phyloP scores from a whole-genome alignment of 768 basidiomycete genomes.

The Boletus sensibilis region DNA sequence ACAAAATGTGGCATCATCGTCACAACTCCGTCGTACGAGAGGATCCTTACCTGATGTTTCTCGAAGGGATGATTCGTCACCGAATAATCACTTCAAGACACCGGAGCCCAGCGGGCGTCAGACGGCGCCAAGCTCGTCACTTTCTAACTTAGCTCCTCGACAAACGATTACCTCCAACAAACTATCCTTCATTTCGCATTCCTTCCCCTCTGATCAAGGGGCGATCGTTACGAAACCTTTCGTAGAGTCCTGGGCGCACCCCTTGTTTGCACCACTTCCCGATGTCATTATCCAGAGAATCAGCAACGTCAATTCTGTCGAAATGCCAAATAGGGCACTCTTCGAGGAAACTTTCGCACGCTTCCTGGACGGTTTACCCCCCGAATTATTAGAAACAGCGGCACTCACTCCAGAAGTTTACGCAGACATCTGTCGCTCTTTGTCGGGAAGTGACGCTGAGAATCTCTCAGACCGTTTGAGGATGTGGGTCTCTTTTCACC shows the following conservation, averaged over 20 bases:
- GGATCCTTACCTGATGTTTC: conserved; percentile 26
- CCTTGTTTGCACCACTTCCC: conserved; percentile 60
- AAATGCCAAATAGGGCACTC: conserved; percentile 56
- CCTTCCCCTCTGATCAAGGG: conserved; percentile 38
- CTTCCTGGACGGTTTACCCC: conserved; percentile 51
- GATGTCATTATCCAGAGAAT: conserved; percentile 55
- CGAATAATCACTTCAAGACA: conserved; percentile 15
- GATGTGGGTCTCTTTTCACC: conserved; percentile 59
- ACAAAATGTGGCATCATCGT: conserved; percentile 44
- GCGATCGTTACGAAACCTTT: conserved; percentile 40
- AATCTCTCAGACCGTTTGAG: conserved; percentile 42
- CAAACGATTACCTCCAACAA: conserved; percentile 24
- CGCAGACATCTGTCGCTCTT: conserved; percentile 46
- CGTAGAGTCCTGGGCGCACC: conserved; percentile 59
- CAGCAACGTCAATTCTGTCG: conserved; percentile 47
- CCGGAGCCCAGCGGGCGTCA: conserved; percentile 27
- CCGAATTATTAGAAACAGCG: conserved; percentile 59
- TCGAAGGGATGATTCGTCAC: conserved; percentile 18
- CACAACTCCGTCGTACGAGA: conserved; percentile 24
- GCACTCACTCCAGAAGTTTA: conserved; percentile 56
- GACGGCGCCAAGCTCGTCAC: conserved; percentile 18
- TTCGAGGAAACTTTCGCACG: conserved; percentile 51
- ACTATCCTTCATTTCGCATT: conserved; percentile 47
- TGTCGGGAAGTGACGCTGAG: conserved; percentile 37
- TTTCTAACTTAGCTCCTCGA: conserved; percentile 24